These are phyloP conservation scores for Emericellopsis terricola DNA, from an alignment of 495 filamentous ascomycete species.

Conservation along the genomic window DNA sequence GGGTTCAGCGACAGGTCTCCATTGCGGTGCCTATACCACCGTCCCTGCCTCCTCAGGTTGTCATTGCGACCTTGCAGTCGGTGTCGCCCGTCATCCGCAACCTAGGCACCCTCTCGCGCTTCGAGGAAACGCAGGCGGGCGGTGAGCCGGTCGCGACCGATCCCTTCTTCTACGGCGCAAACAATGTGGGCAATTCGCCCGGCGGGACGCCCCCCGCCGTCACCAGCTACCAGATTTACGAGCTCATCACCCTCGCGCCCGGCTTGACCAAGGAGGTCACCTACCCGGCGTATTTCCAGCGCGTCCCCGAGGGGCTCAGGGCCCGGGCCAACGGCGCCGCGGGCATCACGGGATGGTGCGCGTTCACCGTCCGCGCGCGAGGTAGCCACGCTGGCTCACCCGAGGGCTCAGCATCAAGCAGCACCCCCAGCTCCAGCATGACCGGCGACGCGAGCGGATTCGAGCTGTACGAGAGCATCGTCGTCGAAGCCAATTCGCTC, in stretches of 20 bases:
- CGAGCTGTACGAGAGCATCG: background rate
- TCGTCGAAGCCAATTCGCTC: constrained; percentile 1
- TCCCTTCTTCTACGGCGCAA: constrained; percentile 18
- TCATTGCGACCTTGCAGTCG: constrained; percentile 13
- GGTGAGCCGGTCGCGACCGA: constrained; percentile 12
- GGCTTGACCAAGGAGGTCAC: constrained; percentile 13
- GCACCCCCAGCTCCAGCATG: background rate
- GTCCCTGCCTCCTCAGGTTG: constrained; percentile 7
- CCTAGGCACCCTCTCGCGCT: constrained; percentile 13
- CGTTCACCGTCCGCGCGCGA: constrained; percentile 14
- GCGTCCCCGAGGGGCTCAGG: constrained; percentile 12
- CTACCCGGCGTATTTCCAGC: constrained; percentile 17
- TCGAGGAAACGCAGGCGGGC: constrained; percentile 3
- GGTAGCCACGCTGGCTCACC: background rate
- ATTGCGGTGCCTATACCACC: constrained; percentile 18
- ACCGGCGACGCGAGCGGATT: background rate
- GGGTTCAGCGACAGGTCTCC: constrained; percentile 3
- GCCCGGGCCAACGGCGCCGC: constrained; percentile 12
- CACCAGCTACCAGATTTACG: constrained; percentile 13
- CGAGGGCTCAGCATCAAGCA: background rate
- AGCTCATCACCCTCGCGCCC: constrained; percentile 20
- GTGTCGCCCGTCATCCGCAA: constrained; percentile 18
- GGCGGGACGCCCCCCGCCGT: constrained; percentile 7
- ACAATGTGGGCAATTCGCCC: no score
- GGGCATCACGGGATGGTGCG: constrained; percentile 16